Percentiles rank a stretch among this genome's conserved stretches.
phyloP scores from a whole-genome alignment of 1,284 basidiomycete species.

The Peniophora sp. region DNA sequence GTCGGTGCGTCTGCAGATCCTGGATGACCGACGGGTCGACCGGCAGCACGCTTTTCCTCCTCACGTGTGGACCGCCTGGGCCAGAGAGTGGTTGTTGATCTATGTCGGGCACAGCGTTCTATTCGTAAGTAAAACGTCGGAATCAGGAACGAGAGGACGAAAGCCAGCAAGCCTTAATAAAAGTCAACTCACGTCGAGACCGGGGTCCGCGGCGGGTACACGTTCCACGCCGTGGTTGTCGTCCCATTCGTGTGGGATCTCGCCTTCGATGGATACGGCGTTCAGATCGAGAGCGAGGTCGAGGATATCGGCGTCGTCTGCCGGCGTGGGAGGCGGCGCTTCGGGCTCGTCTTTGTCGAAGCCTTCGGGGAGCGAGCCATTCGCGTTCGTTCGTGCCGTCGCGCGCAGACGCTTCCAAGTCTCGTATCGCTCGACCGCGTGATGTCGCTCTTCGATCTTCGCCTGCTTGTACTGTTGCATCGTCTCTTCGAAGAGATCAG shows the following conservation, averaged over 20 bases:
- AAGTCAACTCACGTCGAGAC: slow-evolving; percentile 62
- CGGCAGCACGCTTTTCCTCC: slow-evolving; percentile 81
- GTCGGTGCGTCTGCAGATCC: slow-evolving; percentile 82
- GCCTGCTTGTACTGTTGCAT: slow-evolving; percentile 92
- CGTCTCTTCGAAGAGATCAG: slow-evolving; percentile 89
- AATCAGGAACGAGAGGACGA: neutral
- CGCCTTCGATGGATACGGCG: slow-evolving; percentile 74
- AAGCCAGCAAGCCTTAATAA: slow-evolving; percentile 5
- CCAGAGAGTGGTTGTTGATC: slow-evolving; percentile 28
- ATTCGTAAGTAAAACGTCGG: slow-evolving; percentile 6
- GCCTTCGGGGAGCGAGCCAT: slow-evolving; percentile 55
- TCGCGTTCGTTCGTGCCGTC: slow-evolving; percentile 64
- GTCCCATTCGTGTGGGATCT: slow-evolving; percentile 67
- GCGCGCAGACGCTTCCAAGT: slow-evolving; percentile 79
- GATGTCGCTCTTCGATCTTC: slow-evolving; percentile 82
- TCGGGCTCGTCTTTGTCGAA: slow-evolving; percentile 60
- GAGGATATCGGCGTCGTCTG: slow-evolving; percentile 78
- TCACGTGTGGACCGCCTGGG: slow-evolving; percentile 58
- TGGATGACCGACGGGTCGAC: slow-evolving; percentile 85
- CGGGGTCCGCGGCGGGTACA: slow-evolving; percentile 86
- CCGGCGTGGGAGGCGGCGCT: slow-evolving; percentile 70
- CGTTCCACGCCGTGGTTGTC: slow-evolving; percentile 72
- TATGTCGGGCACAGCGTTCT: slow-evolving; percentile 60
- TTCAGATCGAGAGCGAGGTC: slow-evolving; percentile 85
- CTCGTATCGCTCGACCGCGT: slow-evolving; percentile 72